Evolutionary conservation across 441 rosid species (phyloP).

Genomic region (Erodium texanum): DNA sequence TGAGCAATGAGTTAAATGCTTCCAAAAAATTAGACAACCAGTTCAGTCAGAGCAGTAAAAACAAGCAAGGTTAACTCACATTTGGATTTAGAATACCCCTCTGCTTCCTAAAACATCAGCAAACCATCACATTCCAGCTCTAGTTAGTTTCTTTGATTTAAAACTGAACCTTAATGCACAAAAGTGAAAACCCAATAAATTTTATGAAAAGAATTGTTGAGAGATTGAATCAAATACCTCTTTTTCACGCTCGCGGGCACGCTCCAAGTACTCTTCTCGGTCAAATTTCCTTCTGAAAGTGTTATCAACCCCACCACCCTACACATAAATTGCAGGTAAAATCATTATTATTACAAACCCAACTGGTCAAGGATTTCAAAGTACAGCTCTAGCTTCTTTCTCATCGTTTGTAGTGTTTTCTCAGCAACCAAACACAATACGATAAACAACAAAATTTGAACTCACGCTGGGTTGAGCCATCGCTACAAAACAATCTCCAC

Average conservation of each 20-base stretch:
- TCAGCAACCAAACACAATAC: conserved; percentile 5
- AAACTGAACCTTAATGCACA: neutral
- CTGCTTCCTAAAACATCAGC: conserved; percentile 48
- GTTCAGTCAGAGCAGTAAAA: neutral
- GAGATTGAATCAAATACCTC: conserved; percentile 33
- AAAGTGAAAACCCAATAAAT: neutral
- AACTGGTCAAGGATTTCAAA: neutral
- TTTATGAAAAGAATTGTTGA: neutral
- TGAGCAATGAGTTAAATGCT: neutral
- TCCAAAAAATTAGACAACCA: neutral
- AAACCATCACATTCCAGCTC: neutral
- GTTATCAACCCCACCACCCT: conserved; percentile 72
- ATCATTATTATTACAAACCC: neutral
- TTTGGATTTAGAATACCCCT: conserved; percentile 53
- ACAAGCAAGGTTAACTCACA: conserved; percentile 33
- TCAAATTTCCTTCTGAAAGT: conserved; percentile 85
- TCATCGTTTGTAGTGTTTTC: neutral
- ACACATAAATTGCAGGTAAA: conserved; percentile 12
- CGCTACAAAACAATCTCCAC: conserved; percentile 6
- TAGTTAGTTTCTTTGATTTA: neutral
- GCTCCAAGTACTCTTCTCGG: conserved; percentile 66
- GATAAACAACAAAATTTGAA: neutral
- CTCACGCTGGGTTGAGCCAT: conserved; percentile 12
- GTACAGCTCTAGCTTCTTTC: neutral
- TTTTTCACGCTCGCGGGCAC: conserved; percentile 87